These are phyloP conservation scores for Gaertneriomyces sp. DNA, from an alignment of 192 early-diverging fungal genomes.

Conservation along the genomic window DNA sequence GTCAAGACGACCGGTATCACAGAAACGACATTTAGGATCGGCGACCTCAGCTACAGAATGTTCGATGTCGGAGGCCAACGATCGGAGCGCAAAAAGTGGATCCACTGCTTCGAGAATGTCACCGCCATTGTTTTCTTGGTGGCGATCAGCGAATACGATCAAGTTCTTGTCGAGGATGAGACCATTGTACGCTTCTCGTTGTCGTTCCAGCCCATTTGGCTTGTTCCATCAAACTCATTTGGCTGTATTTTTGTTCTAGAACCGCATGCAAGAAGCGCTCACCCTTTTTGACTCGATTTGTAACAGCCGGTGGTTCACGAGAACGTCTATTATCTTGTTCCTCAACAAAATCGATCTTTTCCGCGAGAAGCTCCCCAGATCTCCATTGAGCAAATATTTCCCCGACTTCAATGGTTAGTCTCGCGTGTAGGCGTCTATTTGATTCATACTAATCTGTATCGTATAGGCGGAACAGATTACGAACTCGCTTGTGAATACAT, in stretches of 20 bases:
- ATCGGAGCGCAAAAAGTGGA: constrained; percentile 98
- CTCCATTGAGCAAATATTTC: constrained; percentile 86
- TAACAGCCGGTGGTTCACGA: constrained; percentile 94
- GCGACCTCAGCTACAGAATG: constrained; percentile 91
- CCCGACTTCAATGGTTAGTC: constrained; percentile 65
- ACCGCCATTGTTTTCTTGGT: constrained; percentile 94
- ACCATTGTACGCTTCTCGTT: constrained; percentile 61
- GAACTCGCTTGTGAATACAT: constrained; percentile 50
- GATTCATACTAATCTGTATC: no score
- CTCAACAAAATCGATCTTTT: constrained; percentile 98
- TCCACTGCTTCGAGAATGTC: constrained; percentile 97
- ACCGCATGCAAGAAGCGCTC: constrained; percentile 94
- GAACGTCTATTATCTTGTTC: constrained; percentile 98
- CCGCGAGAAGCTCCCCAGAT: constrained; percentile 78
- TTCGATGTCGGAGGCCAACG: constrained; percentile 98
- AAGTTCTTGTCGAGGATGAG: constrained; percentile 92
- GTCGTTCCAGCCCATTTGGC: constrained; percentile 8
- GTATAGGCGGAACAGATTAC: constrained; percentile 32
- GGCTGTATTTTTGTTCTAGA: constrained; percentile 39
- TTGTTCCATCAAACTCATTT: not conserved
- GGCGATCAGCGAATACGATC: constrained; percentile 94
- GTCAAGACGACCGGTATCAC: constrained; percentile 98
- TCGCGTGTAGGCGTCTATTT: not conserved
- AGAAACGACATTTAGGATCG: constrained; percentile 88
- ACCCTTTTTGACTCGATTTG: constrained; percentile 97